Evolutionary conservation across 2,329 filamentous ascomycete species (phyloP).

Genomic region (Alternaria postmessia): DNA sequence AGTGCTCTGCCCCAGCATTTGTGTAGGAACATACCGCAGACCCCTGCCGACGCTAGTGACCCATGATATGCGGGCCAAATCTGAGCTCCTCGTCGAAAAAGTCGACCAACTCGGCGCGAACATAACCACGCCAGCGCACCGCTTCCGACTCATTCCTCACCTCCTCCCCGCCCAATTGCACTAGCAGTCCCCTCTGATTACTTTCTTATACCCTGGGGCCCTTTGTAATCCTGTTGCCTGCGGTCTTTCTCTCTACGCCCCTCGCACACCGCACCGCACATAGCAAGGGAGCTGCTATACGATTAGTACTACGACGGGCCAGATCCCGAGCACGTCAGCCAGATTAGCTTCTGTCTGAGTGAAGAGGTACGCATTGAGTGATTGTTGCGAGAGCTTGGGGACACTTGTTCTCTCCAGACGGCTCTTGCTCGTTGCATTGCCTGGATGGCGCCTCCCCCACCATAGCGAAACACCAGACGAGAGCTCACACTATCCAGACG

Average conservation of each 20-base stretch:
- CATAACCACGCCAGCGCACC: constrained; percentile 32
- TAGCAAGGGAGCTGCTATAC: constrained; percentile 45
- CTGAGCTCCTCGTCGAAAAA: constrained; percentile 37
- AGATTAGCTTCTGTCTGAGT: constrained; percentile 49
- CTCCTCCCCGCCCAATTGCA: constrained; percentile 31
- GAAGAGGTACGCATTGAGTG: constrained; percentile 30
- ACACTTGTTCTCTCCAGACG: not conserved
- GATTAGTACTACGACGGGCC: constrained; percentile 38
- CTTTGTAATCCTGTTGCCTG: constrained; percentile 27
- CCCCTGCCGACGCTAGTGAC: constrained; percentile 27
- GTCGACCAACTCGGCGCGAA: constrained; percentile 26
- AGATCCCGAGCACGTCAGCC: constrained; percentile 42
- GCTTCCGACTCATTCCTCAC: constrained; percentile 30
- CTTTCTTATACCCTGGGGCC: constrained; percentile 21
- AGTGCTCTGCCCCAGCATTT: constrained; percentile 14
- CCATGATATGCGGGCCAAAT: constrained; percentile 19
- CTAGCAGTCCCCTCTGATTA: constrained; percentile 21
- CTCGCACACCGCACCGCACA: constrained; percentile 26
- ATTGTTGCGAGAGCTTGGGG: constrained; percentile 24
- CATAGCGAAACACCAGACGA: constrained; percentile 11
- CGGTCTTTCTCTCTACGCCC: constrained; percentile 8
- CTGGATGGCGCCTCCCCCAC: constrained; percentile 15
- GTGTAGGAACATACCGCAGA: constrained; percentile 9
- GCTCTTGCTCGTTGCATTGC: constrained; percentile 4
- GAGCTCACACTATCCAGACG: constrained; percentile 33